Conservation (phyloP, 257 asterid genomes). For the Cordia subcordata region DNA sequence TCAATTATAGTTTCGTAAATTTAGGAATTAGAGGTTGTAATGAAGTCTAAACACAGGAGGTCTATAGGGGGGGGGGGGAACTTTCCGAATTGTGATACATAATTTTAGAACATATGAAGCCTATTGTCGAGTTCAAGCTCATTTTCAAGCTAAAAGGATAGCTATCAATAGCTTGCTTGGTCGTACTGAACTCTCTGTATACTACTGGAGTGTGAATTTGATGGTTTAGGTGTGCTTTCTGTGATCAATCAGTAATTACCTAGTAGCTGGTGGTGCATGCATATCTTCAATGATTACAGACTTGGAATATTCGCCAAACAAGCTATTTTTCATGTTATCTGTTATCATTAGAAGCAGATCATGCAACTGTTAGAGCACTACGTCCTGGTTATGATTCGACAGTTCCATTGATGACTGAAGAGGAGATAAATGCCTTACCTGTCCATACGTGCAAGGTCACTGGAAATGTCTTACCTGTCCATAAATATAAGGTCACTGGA, state of each 20-base stretch:
- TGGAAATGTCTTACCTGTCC: slow-evolving; percentile 2
- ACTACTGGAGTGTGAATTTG: slow-evolving; percentile 6
- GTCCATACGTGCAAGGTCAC: neutral
- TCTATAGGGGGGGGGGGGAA: too few species aligned
- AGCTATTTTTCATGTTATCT: neutral
- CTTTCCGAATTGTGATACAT: neutral
- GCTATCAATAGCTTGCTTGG: neutral
- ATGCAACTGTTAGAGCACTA: slow-evolving; percentile 1
- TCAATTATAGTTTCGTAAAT: too few species aligned
- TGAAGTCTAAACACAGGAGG: too few species aligned
- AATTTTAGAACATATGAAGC: neutral
- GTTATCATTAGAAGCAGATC: slow-evolving; percentile 1
- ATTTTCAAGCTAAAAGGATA: neutral
- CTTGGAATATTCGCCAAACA: too few species aligned
- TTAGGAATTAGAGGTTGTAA: too few species aligned
- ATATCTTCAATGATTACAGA: too few species aligned
- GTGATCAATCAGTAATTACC: neutral
- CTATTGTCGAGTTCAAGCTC: neutral
- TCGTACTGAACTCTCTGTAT: slow-evolving; percentile 1
- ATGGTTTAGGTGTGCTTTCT: slow-evolving; percentile 9
- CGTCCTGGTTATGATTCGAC: neutral
- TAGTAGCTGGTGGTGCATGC: neutral
- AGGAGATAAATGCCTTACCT: slow-evolving; percentile 11
- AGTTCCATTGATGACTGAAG: slow-evolving; percentile 7
- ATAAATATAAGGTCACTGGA: neutral